Evolutionary conservation across 2,329 filamentous ascomycete genomes (phyloP).

Genomic region (Tolypocladium cylindrosporum): DNA sequence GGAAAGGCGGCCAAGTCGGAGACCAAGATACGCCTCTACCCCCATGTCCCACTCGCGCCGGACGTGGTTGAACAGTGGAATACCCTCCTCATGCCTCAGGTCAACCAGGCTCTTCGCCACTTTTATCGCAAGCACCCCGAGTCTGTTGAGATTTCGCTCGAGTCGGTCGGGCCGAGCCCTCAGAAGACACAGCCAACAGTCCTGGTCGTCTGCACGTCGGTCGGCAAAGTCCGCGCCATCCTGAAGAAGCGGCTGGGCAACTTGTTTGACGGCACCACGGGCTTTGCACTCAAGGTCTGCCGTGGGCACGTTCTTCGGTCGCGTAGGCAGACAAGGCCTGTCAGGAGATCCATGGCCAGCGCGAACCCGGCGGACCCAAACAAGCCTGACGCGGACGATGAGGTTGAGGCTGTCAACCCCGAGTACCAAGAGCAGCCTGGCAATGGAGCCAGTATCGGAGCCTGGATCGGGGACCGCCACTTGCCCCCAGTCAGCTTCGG

Average conservation of each 20-base stretch:
- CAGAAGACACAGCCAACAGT: slow-evolving; percentile 61
- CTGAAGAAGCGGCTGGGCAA: slow-evolving; percentile 57
- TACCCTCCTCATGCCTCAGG: slow-evolving; percentile 57
- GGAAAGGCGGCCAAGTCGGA: slow-evolving; percentile 14
- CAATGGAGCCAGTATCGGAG: slow-evolving; percentile 88
- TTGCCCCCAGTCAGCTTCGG: slow-evolving; percentile 87
- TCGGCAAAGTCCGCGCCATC: slow-evolving; percentile 60
- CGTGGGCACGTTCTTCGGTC: slow-evolving; percentile 58
- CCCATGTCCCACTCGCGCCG: slow-evolving; percentile 46
- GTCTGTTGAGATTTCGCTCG: slow-evolving; percentile 68
- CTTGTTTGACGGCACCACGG: slow-evolving; percentile 52
- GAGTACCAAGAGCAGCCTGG: slow-evolving; percentile 68
- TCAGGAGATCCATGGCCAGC: slow-evolving; percentile 20
- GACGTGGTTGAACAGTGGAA: slow-evolving; percentile 65
- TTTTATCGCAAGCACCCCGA: slow-evolving; percentile 67
- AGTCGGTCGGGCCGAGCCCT: slow-evolving; percentile 61
- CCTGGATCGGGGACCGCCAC: slow-evolving; percentile 76
- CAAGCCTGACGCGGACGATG: slow-evolving; percentile 19
- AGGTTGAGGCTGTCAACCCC: slow-evolving; percentile 49
- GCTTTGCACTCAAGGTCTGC: slow-evolving; percentile 62
- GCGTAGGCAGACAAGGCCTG: slow-evolving; percentile 28
- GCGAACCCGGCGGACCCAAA: neutral
- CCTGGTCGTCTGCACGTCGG: slow-evolving; percentile 66
- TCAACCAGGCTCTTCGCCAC: slow-evolving; percentile 59
- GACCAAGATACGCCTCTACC: slow-evolving; percentile 46